Evolutionary conservation across 2,329 filamentous ascomycete species (phyloP), one percentile per base, ranked within the genome.

Genomic region (Fusarium poae): DNA sequence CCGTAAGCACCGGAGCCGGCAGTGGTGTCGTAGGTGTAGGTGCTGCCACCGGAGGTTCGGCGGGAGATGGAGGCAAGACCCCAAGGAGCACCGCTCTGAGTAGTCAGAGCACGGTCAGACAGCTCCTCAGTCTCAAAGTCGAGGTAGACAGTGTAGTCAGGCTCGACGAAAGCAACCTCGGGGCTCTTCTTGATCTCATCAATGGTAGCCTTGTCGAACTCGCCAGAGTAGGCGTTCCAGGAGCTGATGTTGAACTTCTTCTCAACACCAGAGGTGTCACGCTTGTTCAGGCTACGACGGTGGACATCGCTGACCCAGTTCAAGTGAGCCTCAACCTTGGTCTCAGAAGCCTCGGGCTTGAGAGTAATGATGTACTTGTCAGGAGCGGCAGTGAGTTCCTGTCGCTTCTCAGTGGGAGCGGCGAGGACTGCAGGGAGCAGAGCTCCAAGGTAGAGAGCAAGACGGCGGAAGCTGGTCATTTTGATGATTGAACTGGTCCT

Each of bases 281-380:
- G 81, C 75, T 84, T 83, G 72, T 76, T 78, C 29, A 86, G 69
- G 75, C 86, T 87, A 67, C 85, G 83, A 72, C 83, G 85, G 73
- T 84, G 81, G 51, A 89, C 77, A 45, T 83, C 79, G 40, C 79
- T 80, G 62, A 88, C 80, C 68, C 80, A 82, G 48, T 78, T 74
- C 69, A 86, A 76, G 73, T 88, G 84, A 48, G 81, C 77, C 25
- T 80, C 76, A 68, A 88, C 80, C 39, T 78, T 79, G 18, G 78
- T 78, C 23, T 81, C 77, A 37, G 76, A 77, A 65, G 81, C 81
- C 57, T 81, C 82, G 52, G 79, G 79, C 76, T 89, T 86, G 78
- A 89, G 88, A 52, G 89, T 87, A 42, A 90, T 82, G 69, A 90
- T 89, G 77, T 88, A 90, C 60, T 74, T 76, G 63, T 69, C 62